Evolutionary conservation across 495 filamentous ascomycete genomes (phyloP), one percentile per base, ranked within the genome.

Genomic region (Aspergillus ostianus): DNA sequence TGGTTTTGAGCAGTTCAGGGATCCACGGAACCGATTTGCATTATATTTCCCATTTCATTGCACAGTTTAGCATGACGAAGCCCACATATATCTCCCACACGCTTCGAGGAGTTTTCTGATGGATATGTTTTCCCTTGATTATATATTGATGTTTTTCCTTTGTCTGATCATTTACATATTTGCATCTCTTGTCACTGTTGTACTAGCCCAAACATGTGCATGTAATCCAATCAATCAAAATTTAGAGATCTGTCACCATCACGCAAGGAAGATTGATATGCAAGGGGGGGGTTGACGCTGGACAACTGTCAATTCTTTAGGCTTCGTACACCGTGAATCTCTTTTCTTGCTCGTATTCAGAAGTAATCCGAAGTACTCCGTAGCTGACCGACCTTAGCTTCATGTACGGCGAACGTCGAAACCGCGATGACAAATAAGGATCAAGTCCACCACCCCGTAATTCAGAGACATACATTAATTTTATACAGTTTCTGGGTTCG

Each of bases 71-170:
- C 60, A 62, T 58, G 18, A 57, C 55, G 55, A 62, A 57, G 60
- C 55, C 10, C 41, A 46, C 9, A 20, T 57, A 26, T 47, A 36
- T 53, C 20, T 50, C 18, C 4, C 27, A 12, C 21, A 41, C 41
- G 60, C 55, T 62, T 58, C 60, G 55, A 54, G 60, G 63, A 51
- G 66, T 66, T 65, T 27, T 60, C 20, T 20, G 6, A 47, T 57
- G 52, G 47, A 49, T 56, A 5, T 54, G 46, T 54, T 58, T 64
- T 41, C 26, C n/a, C 27, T 12, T 57, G 50, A 8, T 58, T 23
- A 41, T 12, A 41, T 41, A 41, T 41, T 41, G 36, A 41, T 41
- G 36, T 41, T 15, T 41, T 41, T 41, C 36, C 36, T 41, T 41
- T 41, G 36, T 41, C 36, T 41, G 36, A 41, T 41, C 36, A 8